phyloP scores from a whole-genome alignment of 805 yeast species.

The Spathaspora gorwiae region DNA sequence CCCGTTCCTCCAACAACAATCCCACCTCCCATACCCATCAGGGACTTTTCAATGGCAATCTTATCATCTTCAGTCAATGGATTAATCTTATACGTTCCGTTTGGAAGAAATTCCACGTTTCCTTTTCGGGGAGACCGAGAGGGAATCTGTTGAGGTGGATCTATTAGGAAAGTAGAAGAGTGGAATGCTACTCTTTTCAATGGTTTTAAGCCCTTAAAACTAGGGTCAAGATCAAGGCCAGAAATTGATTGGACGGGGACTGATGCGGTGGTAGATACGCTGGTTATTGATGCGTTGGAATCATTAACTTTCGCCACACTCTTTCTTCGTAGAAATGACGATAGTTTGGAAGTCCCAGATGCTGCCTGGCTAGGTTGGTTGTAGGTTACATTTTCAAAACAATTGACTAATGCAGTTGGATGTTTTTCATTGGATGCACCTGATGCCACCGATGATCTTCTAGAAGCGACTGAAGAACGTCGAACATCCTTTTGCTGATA shows the following conservation, averaged over 20 bases:
- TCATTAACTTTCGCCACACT: constrained; percentile 1
- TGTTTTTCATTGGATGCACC: constrained; percentile 5
- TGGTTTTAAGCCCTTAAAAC: constrained; percentile 29
- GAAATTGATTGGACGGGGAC: constrained; percentile 2
- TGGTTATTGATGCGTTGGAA: constrained; percentile 3
- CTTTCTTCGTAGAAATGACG: constrained; percentile 28
- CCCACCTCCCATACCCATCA: constrained; percentile 51
- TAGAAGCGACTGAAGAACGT: constrained; percentile 11
- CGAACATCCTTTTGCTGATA: constrained; percentile 22
- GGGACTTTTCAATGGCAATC: constrained; percentile 34
- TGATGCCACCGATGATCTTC: constrained; percentile 9
- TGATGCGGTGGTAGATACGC: constrained; percentile 3
- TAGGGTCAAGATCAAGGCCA: constrained; percentile 13
- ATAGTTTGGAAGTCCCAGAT: constrained; percentile 13
- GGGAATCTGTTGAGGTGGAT: constrained; percentile 85
- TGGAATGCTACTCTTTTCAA: constrained; percentile 41
- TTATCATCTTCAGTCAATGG: constrained; percentile 54
- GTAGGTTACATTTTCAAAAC: constrained; percentile 10
- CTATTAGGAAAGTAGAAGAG: constrained; percentile 37
- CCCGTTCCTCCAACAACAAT: constrained; percentile 79
- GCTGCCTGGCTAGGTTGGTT: constrained; percentile 1
- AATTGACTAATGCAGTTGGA: constrained; percentile 17
- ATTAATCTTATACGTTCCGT: constrained; percentile 50
- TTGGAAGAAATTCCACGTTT: constrained; percentile 54
- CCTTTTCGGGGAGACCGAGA: constrained; percentile 79